Base-by-base conservation (phyloP, 1,284 basidiomycete species). In the Trametes hirsuta region DNA sequence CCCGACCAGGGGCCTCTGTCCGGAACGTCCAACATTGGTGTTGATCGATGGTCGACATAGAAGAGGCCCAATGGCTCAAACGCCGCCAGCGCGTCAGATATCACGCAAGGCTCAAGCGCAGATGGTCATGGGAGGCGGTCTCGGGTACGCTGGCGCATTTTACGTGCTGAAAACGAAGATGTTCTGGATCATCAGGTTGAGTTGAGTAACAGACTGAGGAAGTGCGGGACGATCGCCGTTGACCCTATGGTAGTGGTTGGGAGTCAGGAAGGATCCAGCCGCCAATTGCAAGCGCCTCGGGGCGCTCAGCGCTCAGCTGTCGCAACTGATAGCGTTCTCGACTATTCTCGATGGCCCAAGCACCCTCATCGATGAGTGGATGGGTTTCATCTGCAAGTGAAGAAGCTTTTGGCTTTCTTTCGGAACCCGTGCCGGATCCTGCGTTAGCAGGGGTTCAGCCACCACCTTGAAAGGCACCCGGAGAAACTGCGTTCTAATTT, bases 31-130 rank as follows among this genome's bases (percentile, higher is more conserved):
- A 46, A 36, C 24, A 65, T 62, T 61, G 60, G 58, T 60, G 35
- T 42, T 14, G 41, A 65, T 62, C 53, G 58, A 61, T 65, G 24
- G 30, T 18, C 42, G 37, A 49, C 47, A 54, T 44, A 37, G 48
- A 40, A 21, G 25, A 11, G 36, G 51, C 22, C 48, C 58, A 55
- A 58, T 53, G 48, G 52, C 55, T 49, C 44, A 55, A 58, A 47
- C 30, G 30, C 30, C 30, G 50, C 34, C 52, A 36, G 39, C 55
- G 18, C 15, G 4, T 15, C 15, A 22, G 49, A 30, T 2, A 37
- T 35, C 18, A 47, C 44, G 22, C 49, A 47, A 57, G 55, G 41
- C 44, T n/a, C 49, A 47, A 57, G 55, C 49, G 49, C 49, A 25
- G 24, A 30, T 11, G 41, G 49, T 58, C 49, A 51, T 58, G 49